Evolutionary conservation across 352 stramenopile species (phyloP).

Genomic region (Globisporangium megalacanthum): DNA sequence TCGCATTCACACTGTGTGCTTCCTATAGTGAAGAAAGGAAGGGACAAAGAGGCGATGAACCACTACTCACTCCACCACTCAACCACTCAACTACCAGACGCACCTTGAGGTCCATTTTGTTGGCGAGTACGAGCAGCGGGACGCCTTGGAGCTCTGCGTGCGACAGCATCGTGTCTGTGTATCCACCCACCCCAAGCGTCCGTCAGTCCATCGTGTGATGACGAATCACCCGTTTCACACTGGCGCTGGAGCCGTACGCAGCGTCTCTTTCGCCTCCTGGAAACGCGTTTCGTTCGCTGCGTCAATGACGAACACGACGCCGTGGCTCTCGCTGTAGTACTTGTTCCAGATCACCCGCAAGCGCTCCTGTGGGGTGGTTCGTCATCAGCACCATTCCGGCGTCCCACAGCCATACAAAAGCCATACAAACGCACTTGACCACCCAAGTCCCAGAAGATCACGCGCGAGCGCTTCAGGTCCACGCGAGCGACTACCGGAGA

Average conservation of each 20-base stretch:
- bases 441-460: conserved; percentile 92
- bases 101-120: conserved; percentile 87
- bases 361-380: too few relatives aligned
- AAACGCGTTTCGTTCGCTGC: conserved; percentile 82
- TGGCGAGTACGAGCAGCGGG: conserved; percentile 86
- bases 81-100: neutral
- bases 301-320: conserved; percentile 90
- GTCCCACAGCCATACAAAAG: too few relatives aligned
- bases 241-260: conserved; percentile 38
- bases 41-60: too few relatives aligned
- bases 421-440: conserved; percentile 52
- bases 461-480: conserved; percentile 74
- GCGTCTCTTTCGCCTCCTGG: conserved; percentile 82
- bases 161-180: conserved; percentile 66
- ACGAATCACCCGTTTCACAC: too few relatives aligned
- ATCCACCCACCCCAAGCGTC: neutral
- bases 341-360: conserved; percentile 91
- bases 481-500: conserved; percentile 51
- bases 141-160: conserved; percentile 75
- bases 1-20: conserved; percentile 31
- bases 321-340: conserved; percentile 92
- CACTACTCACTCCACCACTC: neutral
- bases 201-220: neutral
- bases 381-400: too few relatives aligned
- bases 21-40: conserved; percentile 13